These are phyloP conservation scores for Lyophyllum shimeji DNA, from an alignment of 768 basidiomycete genomes.

Conservation along the genomic window DNA sequence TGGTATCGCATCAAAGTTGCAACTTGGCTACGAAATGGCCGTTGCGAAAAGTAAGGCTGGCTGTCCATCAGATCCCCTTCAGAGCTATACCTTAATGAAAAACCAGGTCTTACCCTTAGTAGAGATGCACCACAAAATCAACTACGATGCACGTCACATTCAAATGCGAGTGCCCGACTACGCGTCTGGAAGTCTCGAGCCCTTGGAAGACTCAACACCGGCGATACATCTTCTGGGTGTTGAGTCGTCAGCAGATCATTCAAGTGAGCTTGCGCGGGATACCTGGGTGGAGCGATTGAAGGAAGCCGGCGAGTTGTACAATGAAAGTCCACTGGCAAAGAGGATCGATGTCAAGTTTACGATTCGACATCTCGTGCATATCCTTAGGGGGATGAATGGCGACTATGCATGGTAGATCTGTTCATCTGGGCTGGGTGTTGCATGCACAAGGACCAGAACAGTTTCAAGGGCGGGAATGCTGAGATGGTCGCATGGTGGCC, in stretches of 20 bases:
- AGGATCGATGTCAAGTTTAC: not conserved
- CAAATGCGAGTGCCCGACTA: conserved; percentile 14
- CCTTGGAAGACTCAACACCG: not conserved
- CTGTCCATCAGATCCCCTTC: not conserved
- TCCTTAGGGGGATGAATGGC: conserved; percentile 22
- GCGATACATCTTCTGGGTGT: conserved; percentile 9
- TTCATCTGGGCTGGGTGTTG: conserved; percentile 38
- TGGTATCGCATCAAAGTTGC: conserved; percentile 11
- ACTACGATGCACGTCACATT: conserved; percentile 12
- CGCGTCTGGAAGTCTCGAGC: conserved; percentile 2
- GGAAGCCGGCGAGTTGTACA: conserved; percentile 10
- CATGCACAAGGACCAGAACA: conserved; percentile 39
- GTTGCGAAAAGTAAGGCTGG: not conserved
- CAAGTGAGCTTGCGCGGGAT: conserved; percentile 9
- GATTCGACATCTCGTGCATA: not conserved
- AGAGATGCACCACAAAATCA: conserved; percentile 16
- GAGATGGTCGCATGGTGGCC: conserved; percentile 29
- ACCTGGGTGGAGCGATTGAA: not conserved
- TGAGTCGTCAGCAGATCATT: conserved; percentile 15
- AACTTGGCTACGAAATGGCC: conserved; percentile 11
- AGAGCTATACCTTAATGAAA: not conserved
- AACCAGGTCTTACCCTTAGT: conserved; percentile 11
- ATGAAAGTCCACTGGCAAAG: conserved; percentile 13
- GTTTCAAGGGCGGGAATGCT: conserved; percentile 27
- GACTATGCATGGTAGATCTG: conserved; percentile 23